These are phyloP conservation scores for Selaginella moellendorffii DNA, from an alignment of 75 land plant genomes.

Conservation along the genomic window DNA sequence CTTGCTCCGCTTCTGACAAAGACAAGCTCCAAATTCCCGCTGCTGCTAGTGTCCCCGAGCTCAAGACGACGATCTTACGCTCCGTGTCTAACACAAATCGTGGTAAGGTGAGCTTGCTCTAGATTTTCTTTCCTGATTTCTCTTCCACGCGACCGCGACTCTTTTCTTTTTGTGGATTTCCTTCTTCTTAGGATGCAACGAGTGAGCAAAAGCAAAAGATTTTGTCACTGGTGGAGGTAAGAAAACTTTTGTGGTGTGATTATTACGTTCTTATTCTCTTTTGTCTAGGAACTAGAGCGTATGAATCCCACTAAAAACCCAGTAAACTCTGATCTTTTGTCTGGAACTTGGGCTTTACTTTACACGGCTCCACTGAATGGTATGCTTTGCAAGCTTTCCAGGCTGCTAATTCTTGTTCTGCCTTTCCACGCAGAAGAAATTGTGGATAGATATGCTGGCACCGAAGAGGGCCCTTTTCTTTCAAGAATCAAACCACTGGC, in stretches of 20 bases:
- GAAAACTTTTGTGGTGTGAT: not conserved
- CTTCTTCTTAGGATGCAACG: constrained; percentile 18
- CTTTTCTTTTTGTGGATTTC: not conserved
- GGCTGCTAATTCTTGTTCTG: not conserved
- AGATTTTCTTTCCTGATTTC: constrained; percentile 6
- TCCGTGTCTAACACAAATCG: constrained; percentile 33
- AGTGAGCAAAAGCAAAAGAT: constrained; percentile 19
- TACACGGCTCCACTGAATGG: constrained; percentile 37
- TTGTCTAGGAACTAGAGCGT: constrained; percentile 27
- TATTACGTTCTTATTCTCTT: not conserved
- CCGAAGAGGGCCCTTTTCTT: constrained; percentile 34
- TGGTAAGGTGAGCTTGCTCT: constrained; percentile 26
- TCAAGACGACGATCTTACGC: constrained; percentile 20
- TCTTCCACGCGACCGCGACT: not conserved
- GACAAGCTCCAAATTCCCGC: too few relatives aligned
- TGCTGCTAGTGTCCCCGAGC: constrained; percentile 1
- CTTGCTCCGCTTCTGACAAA: too few relatives aligned
- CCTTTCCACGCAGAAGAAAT: constrained; percentile 15
- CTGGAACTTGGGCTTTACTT: constrained; percentile 33
- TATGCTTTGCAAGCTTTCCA: constrained; percentile 1
- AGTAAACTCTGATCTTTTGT: constrained; percentile 22
- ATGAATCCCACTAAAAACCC: constrained; percentile 24
- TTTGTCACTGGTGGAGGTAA: constrained; percentile 17
- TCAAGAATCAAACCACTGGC: constrained; percentile 27
- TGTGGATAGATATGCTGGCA: constrained; percentile 34